These are phyloP conservation scores for Hypoxylon sp. DNA, from an alignment of 2,329 filamentous ascomycete genomes.

Conservation along the genomic window DNA sequence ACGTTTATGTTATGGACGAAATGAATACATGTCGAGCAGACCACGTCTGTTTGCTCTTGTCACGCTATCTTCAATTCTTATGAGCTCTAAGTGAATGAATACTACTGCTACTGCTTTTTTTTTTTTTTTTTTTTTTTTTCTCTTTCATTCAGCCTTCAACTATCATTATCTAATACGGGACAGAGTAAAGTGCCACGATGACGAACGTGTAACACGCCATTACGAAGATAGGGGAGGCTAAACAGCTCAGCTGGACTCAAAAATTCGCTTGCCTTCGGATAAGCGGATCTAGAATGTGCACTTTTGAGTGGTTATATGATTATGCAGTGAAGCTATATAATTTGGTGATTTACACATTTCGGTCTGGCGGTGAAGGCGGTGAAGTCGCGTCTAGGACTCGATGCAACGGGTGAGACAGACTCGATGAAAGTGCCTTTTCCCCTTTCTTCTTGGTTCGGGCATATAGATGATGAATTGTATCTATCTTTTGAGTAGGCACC, in stretches of 20 bases:
- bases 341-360: neutral
- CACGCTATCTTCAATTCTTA: neutral
- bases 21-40: too few relatives aligned
- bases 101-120: too few relatives aligned
- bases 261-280: conserved; percentile 3
- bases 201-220: neutral
- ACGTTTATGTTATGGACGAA: neutral
- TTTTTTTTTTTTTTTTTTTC: too few relatives aligned
- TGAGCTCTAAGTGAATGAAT: conserved; percentile 8
- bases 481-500: too few relatives aligned
- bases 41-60: neutral
- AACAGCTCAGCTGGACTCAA: neutral
- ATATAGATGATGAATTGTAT: too few relatives aligned
- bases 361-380: neutral
- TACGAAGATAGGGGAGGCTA: neutral
- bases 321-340: neutral
- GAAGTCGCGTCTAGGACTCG: neutral
- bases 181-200: neutral
- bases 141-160: too few relatives aligned
- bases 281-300: conserved; percentile 10
- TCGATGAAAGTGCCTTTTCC: neutral
- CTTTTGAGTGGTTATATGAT: conserved; percentile 9
- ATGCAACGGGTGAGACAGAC: too few relatives aligned
- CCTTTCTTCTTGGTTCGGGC: too few relatives aligned
- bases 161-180: too few relatives aligned